Base-by-base conservation (phyloP, 2,329 filamentous ascomycete species). In the Claviceps sp. region DNA sequence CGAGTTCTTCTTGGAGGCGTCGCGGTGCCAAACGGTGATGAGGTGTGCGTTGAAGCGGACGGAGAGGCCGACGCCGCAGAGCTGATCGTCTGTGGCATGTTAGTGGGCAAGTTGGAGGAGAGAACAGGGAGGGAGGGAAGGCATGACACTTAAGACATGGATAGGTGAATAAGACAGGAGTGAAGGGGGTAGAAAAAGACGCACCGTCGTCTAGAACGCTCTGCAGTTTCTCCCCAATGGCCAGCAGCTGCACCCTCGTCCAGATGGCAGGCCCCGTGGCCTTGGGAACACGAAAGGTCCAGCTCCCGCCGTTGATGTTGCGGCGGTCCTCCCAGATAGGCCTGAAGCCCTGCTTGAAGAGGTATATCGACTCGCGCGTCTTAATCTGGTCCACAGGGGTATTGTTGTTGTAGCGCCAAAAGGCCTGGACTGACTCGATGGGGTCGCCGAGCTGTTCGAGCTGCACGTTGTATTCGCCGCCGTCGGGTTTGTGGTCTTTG, bases 1-100 rank as follows among this genome's bases (percentile, higher is more conserved):
- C 5, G 88, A 93, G 59, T 79, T 81, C 62, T 87, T 76, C 68
- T 93, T 89, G 55, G 81, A 83, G 22, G 84, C 83, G 62, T 95
- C 86, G 56, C 93, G 87, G 71, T 95, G 93, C 91, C 91, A 97
- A 62, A 97, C 80, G 60, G 86, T 86, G 65, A 96, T 85, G 59
- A 95, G 80, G 65, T 91, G 84, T 34, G 84, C 85, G 70, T 90
- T 95, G 76, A 93, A 94, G 61, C 90, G 84, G 53, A 91, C 86
- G 1, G 86, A 89, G 57, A 93, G 82, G 43, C 86, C 88, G 47
- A 96, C 83, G 49, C 91, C 91, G 65, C 90, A 93, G 60, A 97
- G 85, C 65, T 95, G 88, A 65, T 88, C 85, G 55, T 81, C 87
- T 88, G 62, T 53, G 38, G 38, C 24, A 20, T 45, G 48, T 34